These are phyloP conservation scores for Alternaria sp. DNA, from an alignment of 2,329 filamentous ascomycete genomes.

Conservation along the genomic window DNA sequence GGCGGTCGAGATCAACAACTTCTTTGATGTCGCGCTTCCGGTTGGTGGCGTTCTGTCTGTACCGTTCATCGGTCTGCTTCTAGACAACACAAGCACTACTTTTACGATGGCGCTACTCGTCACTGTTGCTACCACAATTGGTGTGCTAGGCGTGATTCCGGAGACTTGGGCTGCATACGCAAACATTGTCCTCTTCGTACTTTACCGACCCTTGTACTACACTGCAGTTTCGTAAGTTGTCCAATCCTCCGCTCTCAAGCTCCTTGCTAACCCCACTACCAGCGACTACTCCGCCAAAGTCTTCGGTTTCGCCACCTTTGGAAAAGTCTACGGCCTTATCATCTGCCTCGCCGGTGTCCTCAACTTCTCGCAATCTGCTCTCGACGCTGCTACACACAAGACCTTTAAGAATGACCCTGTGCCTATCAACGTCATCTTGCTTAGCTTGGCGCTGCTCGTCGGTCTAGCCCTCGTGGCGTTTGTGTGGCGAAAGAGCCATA, in stretches of 20 bases:
- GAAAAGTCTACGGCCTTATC: slow-evolving; percentile 90
- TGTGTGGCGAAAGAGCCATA: slow-evolving; percentile 62
- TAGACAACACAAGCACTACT: slow-evolving; percentile 77
- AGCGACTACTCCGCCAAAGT: slow-evolving; percentile 88
- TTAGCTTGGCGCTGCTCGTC: slow-evolving; percentile 66
- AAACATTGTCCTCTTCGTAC: slow-evolving; percentile 78
- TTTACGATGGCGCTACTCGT: slow-evolving; percentile 75
- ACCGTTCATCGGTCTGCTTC: slow-evolving; percentile 81
- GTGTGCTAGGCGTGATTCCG: slow-evolving; percentile 76
- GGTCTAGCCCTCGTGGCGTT: slow-evolving; percentile 71
- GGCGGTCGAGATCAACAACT: slow-evolving; percentile 75
- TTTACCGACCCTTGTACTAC: slow-evolving; percentile 90
- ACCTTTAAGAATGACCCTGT: slow-evolving; percentile 74
- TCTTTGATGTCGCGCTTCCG: slow-evolving; percentile 86
- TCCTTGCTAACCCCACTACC: slow-evolving; percentile 1
- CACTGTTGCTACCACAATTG: slow-evolving; percentile 73
- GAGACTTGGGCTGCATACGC: slow-evolving; percentile 74
- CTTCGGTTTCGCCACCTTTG: slow-evolving; percentile 89
- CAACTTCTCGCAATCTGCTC: slow-evolving; percentile 81
- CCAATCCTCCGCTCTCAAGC: neutral
- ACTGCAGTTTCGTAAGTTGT: slow-evolving; percentile 73
- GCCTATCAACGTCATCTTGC: slow-evolving; percentile 75
- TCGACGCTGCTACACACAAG: slow-evolving; percentile 79
- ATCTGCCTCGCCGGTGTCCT: slow-evolving; percentile 84
- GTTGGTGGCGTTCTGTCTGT: slow-evolving; percentile 83